A percentile compares a stretch with the other conserved stretches of the same genome.
Conservation (phyloP, 306 rosid species). For the Inga oerstediana region DNA sequence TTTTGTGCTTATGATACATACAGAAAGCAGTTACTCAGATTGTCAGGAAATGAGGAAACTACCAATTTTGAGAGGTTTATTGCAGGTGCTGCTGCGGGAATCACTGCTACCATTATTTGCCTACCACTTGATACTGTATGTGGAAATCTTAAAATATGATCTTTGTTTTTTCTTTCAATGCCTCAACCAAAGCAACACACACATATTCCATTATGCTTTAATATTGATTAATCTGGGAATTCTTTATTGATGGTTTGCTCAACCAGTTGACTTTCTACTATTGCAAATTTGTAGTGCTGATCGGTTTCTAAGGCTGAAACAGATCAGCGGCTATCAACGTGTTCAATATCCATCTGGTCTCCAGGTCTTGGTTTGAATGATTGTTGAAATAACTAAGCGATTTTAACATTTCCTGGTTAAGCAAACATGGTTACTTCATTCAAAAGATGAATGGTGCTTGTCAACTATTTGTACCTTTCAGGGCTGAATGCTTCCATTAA, state of each 20-base stretch:
- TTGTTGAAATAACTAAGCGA: conserved; percentile 11
- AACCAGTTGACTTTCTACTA: conserved; percentile 19
- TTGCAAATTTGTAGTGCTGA: not conserved
- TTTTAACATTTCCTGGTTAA: conserved; percentile 8
- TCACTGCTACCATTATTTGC: conserved; percentile 81
- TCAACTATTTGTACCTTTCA: not conserved
- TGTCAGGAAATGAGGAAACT: conserved; percentile 76
- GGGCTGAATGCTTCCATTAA: not conserved
- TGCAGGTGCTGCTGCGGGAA: conserved; percentile 97
- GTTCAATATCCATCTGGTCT: not conserved
- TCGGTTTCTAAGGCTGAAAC: conserved; percentile 17
- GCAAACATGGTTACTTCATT: not conserved
- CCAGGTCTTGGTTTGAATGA: conserved; percentile 11
- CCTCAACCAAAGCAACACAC: conserved; percentile 1
- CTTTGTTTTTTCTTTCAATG: conserved; percentile 6
- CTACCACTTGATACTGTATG: conserved; percentile 96
- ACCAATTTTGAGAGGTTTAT: conserved; percentile 87
- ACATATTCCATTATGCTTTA: conserved; percentile 9
- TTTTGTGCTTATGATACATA: conserved; percentile 91
- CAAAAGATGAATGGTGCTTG: not conserved
- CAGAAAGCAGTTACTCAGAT: conserved; percentile 75
- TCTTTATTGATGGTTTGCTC: conserved; percentile 9
- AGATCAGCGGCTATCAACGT: conserved; percentile 4
- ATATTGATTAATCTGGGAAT: conserved; percentile 7
- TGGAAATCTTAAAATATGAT: conserved; percentile 27